phyloP scores from a whole-genome alignment of 768 basidiomycete genomes.

The Cyathus striatus region DNA sequence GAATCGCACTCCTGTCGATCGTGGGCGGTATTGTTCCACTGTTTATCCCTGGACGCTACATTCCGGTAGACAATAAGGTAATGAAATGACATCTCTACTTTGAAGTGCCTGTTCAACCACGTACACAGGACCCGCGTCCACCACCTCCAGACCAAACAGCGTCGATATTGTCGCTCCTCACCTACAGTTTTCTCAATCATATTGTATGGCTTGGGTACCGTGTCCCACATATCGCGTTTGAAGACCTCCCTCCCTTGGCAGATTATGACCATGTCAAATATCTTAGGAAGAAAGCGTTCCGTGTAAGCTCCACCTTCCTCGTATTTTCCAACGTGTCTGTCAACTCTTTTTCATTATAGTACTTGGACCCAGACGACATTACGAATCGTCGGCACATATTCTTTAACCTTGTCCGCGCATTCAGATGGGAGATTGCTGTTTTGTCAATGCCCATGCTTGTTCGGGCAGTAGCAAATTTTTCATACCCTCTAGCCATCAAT shows the following conservation, averaged over 20 bases:
- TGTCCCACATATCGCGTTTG: not conserved
- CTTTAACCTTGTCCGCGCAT: not conserved
- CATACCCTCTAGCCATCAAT: not conserved
- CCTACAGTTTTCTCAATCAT: not conserved
- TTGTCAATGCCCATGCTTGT: not conserved
- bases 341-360: too few species aligned
- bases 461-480: not conserved
- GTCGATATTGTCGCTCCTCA: not conserved
- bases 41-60: constrained; percentile 49
- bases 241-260: not conserved
- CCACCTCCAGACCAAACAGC: not conserved
- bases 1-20: constrained; percentile 39
- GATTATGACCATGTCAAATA: not conserved
- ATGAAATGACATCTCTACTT: too few species aligned
- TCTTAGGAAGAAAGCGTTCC: too few species aligned
- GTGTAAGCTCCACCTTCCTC: too few species aligned
- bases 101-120: too few species aligned
- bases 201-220: not conserved
- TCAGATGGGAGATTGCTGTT: not conserved
- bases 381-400: not conserved
- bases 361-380: too few species aligned
- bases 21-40: constrained; percentile 48
- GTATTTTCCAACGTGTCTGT: too few species aligned
- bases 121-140: not conserved
- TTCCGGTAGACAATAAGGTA: constrained; percentile 48